Evolutionary conservation across 2,329 filamentous ascomycete genomes (phyloP).

Genomic region (Fusarium caatingaense): DNA sequence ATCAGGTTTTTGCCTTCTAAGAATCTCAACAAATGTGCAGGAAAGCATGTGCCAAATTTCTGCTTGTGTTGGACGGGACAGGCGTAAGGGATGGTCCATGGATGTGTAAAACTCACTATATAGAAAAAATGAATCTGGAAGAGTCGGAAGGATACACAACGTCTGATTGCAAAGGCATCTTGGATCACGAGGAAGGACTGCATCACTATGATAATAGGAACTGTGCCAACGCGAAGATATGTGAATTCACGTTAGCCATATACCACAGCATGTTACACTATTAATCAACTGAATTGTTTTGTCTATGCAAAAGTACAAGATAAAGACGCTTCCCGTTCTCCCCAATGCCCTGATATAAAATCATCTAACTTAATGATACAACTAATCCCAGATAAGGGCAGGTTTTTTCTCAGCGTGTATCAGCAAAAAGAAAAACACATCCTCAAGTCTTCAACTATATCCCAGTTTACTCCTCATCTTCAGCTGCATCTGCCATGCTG

Average conservation of each 20-base stretch:
- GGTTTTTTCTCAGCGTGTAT: conserved; percentile 15
- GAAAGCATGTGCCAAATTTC: background rate
- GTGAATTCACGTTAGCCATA: conserved; percentile 18
- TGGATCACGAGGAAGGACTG: background rate
- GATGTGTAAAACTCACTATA: conserved; percentile 15
- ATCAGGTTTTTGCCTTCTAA: conserved; percentile 95
- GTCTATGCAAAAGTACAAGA: conserved; percentile 1
- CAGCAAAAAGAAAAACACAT: conserved; percentile 29
- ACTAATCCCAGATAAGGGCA: conserved; percentile 15
- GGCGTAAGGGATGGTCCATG: background rate
- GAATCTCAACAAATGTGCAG: background rate
- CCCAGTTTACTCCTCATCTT: conserved; percentile 46
- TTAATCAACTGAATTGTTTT: background rate
- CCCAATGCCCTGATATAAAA: conserved; percentile 21
- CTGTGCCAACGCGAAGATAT: conserved; percentile 11
- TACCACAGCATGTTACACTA: conserved; percentile 10
- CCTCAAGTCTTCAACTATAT: conserved; percentile 17
- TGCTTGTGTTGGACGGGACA: conserved; percentile 1
- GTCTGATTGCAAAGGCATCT: background rate
- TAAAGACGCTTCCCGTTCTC: conserved; percentile 41
- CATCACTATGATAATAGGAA: conserved; percentile 1
- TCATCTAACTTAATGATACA: conserved; percentile 40
- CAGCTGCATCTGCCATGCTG: conserved; percentile 55
- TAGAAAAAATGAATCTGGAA: conserved; percentile 27
- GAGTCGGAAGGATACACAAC: conserved; percentile 12